Evolutionary conservation across 495 filamentous ascomycete species (phyloP).

Genomic region (Jackrogersella minutella): DNA sequence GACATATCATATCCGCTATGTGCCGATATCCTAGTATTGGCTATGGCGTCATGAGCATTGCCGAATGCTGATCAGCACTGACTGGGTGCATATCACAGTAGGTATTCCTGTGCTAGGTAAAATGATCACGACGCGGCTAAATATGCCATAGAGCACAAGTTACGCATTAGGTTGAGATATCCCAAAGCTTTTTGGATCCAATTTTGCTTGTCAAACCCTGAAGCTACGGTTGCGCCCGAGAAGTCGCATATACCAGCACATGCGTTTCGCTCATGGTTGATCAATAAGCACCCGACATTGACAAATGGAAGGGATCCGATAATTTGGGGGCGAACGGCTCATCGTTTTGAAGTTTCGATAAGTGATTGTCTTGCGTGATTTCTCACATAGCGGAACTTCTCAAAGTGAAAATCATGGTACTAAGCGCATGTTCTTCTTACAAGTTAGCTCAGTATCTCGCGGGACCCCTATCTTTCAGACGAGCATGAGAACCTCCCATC

Average conservation of each 20-base stretch:
- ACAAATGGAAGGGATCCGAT: too few relatives aligned
- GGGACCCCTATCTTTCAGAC: too few relatives aligned
- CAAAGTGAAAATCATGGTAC: too few relatives aligned
- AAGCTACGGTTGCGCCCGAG: neutral
- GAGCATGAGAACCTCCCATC: too few relatives aligned
- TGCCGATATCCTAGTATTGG: neutral
- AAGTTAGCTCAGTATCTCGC: too few relatives aligned
- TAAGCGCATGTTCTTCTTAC: too few relatives aligned
- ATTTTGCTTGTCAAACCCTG: constrained; percentile 2
- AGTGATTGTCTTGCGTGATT: too few relatives aligned
- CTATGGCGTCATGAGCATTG: constrained; percentile 7
- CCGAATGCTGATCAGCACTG: constrained; percentile 21
- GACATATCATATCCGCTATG: constrained; percentile 2
- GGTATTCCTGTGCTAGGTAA: constrained; percentile 17
- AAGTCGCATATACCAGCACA: neutral
- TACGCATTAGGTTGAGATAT: constrained; percentile 1
- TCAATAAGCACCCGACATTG: neutral
- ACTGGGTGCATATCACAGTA: neutral
- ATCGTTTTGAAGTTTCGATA: too few relatives aligned
- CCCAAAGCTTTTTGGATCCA: neutral
- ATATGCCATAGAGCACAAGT: constrained; percentile 16
- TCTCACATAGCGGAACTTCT: too few relatives aligned
- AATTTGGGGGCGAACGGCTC: too few relatives aligned
- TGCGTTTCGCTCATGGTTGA: neutral
- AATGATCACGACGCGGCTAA: constrained; percentile 33